phyloP scores from a whole-genome alignment of 169 alveolate species.

The Plasmodium coatneyi region DNA sequence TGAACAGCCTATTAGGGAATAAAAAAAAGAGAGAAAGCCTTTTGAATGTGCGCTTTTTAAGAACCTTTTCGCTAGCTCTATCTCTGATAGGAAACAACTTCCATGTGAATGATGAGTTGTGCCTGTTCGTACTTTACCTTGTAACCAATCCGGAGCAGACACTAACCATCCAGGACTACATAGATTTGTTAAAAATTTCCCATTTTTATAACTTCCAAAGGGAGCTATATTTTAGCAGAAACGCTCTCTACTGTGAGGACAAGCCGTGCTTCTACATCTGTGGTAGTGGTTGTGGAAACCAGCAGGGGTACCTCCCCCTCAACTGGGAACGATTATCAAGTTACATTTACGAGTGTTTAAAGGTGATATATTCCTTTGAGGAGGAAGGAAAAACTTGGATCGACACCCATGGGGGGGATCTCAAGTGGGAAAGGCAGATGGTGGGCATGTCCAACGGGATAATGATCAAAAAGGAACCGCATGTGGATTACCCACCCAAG shows the following conservation, averaged over 20 bases:
- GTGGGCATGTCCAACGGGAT: not conserved
- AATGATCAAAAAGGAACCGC: not conserved
- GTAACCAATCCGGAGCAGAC: slow-evolving; percentile 6
- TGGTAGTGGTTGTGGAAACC: not conserved
- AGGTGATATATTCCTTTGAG: slow-evolving; percentile 19
- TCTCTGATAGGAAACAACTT: slow-evolving; percentile 37
- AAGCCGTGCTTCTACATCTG: not conserved
- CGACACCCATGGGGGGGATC: not conserved
- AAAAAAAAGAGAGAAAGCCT: not conserved
- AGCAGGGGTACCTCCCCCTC: not conserved
- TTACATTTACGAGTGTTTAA: slow-evolving; percentile 15
- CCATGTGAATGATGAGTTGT: slow-evolving; percentile 37
- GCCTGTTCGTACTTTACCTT: slow-evolving; percentile 19
- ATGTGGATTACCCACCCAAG: not conserved
- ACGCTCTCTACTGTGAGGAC: not conserved
- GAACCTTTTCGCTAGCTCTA: slow-evolving; percentile 42
- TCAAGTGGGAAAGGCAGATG: not conserved
- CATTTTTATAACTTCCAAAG: slow-evolving; percentile 27
- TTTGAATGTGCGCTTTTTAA: slow-evolving; percentile 23
- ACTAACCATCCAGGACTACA: slow-evolving; percentile 10
- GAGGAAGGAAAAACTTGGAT: not conserved
- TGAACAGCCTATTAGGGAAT: slow-evolving; percentile 4
- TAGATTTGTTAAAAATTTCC: slow-evolving; percentile 17
- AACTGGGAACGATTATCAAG: not conserved
- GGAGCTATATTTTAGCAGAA: slow-evolving; percentile 9